Percentiles rank a stretch among this genome's conserved stretches.
phyloP scores from a whole-genome alignment of 2,329 filamentous ascomycete species.

The Epichloe gansuensis region DNA sequence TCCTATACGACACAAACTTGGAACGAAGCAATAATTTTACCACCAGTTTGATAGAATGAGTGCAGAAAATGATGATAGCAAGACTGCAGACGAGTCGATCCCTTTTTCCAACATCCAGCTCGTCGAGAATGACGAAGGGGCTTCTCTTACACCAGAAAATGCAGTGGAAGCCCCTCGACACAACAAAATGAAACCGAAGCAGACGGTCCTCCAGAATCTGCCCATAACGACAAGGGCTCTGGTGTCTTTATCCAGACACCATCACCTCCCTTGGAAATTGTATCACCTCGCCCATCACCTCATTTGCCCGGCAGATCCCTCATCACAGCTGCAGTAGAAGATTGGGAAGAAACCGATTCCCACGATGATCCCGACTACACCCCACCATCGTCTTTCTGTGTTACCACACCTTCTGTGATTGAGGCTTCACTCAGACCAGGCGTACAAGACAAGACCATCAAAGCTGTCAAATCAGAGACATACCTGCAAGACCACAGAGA shows the following conservation, averaged over 20 bases:
- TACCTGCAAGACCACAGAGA: background rate
- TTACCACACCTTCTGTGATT: background rate
- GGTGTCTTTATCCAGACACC: background rate
- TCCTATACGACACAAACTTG: background rate
- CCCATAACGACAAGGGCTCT: background rate
- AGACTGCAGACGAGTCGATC: background rate
- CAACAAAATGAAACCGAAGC: background rate
- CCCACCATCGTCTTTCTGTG: constrained; percentile 3
- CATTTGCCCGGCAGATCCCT: background rate
- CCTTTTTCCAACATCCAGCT: background rate
- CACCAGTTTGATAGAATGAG: background rate
- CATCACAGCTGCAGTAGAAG: constrained; percentile 6
- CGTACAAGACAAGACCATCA: background rate
- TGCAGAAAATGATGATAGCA: background rate
- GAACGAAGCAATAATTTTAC: background rate
- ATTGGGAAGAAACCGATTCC: constrained; percentile 5
- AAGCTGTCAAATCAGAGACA: background rate
- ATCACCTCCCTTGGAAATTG: background rate
- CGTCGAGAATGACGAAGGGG: background rate
- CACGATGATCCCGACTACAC: background rate
- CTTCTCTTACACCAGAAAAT: constrained; percentile 1
- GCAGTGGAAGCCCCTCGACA: background rate
- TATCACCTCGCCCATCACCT: constrained; percentile 2
- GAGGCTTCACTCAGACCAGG: background rate
- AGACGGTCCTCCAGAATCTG: background rate